Percentiles rank a stretch among this genome's conserved stretches.
Conservation (phyloP, 1,284 basidiomycete species). For the Volvariella volvacea region DNA sequence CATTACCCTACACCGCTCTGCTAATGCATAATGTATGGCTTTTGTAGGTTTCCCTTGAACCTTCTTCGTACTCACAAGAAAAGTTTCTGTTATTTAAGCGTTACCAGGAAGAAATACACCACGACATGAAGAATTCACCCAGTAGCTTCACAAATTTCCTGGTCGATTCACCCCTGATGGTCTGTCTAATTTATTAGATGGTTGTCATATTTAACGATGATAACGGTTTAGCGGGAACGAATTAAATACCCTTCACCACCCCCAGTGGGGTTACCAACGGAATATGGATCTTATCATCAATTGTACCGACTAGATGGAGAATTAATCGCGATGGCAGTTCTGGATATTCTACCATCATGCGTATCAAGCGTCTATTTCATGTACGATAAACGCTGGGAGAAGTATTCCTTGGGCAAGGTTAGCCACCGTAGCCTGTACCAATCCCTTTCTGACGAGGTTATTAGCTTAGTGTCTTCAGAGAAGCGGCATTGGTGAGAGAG, state of each 20-base stretch:
- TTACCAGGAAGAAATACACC: conserved; percentile 77
- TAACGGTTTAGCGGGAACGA: conserved; percentile 32
- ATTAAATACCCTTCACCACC: conserved; percentile 51
- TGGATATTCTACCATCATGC: conserved; percentile 88
- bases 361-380: conserved; percentile 97
- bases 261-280: conserved; percentile 53
- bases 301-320: conserved; percentile 77
- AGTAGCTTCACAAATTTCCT: conserved; percentile 68
- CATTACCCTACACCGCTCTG: not conserved
- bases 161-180: conserved; percentile 71
- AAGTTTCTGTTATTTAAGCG: conserved; percentile 73
- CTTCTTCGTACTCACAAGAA: conserved; percentile 70
- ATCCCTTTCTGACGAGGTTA: conserved; percentile 5
- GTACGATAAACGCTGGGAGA: conserved; percentile 78
- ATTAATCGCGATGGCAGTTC: conserved; percentile 82
- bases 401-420: conserved; percentile 80
- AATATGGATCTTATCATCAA: conserved; percentile 84
- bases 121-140: conserved; percentile 51
- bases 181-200: conserved; percentile 25
- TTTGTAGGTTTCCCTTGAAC: conserved; percentile 63
- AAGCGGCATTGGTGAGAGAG: conserved; percentile 67
- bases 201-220: not conserved
- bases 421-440: not conserved
- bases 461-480: conserved; percentile 79
- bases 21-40: not conserved